Base-by-base conservation (phyloP, 257 asterid species). In the Petunia secreta region DNA sequence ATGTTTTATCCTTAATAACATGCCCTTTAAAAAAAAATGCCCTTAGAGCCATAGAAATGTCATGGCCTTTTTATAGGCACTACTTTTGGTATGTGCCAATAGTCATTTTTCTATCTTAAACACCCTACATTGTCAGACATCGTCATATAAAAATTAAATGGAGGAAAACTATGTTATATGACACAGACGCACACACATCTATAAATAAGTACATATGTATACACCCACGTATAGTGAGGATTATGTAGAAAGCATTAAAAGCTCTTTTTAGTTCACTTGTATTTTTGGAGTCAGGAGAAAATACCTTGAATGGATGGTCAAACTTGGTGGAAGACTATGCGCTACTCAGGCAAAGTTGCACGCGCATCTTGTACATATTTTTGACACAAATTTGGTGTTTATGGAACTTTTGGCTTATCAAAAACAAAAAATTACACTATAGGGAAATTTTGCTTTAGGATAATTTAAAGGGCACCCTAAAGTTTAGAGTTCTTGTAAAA, bases 181-280 rank as follows among this genome's bases (percentile, higher is more conserved):
- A 40, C 25, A 66, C 48, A 4, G 43, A 36, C 9, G 37, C 71
- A 64, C 7, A 15, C 5, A 66, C 41, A 25, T 25, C 25, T 25
- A 0, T 25, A 25, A 25, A 25, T 25, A 25, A 25, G 25, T 25
- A 25, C 25, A 43, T n/a, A 25, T 43, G 4, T 43, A 66, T 41
- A 15, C 7, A 66, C 54, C n/a, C 2, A 44, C 16, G 44, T 9
- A 44, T 44, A 68, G 8, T 16, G 75, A 52, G 75, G 44, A 44
- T 68, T 38, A 68, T 68, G 57, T 66, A 16, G 75, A 34, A 44
- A 44, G 57, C 75, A 67, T 67, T 41, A 41, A 4, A 25, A 68
- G 16, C 8, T 44, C 40, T 16, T 68, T 43, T 68, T 64, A 38
- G 36, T 68, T 68, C 53, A 44, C 5, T 67, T 44, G 57, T 68